Conservation (phyloP, 257 asterid species). For the Scutellaria barbata region DNA sequence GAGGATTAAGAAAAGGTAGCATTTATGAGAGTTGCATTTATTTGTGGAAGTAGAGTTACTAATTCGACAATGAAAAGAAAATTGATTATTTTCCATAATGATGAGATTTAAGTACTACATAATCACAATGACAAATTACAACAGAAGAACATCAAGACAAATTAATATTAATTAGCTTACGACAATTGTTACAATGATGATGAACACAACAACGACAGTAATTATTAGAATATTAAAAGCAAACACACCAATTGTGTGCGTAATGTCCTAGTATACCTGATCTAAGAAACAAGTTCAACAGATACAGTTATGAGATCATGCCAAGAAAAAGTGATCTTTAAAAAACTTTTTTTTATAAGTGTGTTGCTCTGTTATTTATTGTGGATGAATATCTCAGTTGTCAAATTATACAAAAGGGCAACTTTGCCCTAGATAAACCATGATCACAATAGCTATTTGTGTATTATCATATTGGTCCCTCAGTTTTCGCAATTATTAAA, state of each 20-base stretch:
- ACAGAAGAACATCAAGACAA: constrained; percentile 10
- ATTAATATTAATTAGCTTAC: background rate
- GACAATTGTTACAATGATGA: background rate
- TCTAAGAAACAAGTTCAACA: constrained; percentile 15
- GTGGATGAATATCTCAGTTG: background rate
- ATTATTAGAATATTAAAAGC: background rate
- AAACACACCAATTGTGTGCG: background rate
- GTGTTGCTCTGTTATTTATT: background rate
- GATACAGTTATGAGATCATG: background rate
- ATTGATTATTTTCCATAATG: background rate
- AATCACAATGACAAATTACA: background rate
- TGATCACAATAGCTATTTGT: background rate
- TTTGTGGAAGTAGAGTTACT: constrained; percentile 10
- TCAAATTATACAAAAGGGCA: background rate
- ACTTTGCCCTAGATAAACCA: background rate
- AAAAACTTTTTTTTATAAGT: background rate
- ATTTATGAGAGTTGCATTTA: background rate
- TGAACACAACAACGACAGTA: background rate
- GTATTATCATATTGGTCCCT: background rate
- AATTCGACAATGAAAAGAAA: background rate
- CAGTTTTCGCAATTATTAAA: background rate
- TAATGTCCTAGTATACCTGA: background rate
- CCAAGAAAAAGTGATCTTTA: constrained; percentile 7
- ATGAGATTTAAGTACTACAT: background rate
- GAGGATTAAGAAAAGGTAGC: background rate